These are phyloP conservation scores for Lenwebbia sp. DNA, from an alignment of 345 rosid species.

Conservation along the genomic window DNA sequence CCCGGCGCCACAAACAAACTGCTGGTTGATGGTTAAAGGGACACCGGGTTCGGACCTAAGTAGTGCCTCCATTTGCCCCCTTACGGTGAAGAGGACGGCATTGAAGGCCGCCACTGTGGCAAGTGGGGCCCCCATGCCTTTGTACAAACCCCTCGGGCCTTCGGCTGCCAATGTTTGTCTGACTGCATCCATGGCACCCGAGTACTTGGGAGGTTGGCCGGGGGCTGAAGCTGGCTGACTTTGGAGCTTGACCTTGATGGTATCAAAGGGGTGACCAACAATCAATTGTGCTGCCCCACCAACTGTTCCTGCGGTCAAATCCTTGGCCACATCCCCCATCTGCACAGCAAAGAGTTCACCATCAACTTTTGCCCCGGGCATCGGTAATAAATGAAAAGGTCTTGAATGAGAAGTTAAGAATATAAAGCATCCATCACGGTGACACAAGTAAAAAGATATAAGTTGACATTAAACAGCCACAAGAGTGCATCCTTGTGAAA, in stretches of 20 bases:
- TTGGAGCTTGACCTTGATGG: conserved; percentile 98
- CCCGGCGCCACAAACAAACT: conserved; percentile 72
- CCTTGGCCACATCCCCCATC: conserved; percentile 93
- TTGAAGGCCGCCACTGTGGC: conserved; percentile 98
- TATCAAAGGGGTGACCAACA: conserved; percentile 93
- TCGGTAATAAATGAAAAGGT: background rate
- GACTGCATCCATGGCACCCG: conserved; percentile 86
- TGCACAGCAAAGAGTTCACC: conserved; percentile 9
- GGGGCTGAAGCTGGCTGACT: conserved; percentile 84
- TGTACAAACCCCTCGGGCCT: conserved; percentile 89
- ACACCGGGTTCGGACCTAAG: conserved; percentile 80
- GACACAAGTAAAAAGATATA: background rate
- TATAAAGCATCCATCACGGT: background rate
- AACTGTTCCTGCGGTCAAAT: conserved; percentile 76
- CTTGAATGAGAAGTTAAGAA: background rate
- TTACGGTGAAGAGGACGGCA: conserved; percentile 82
- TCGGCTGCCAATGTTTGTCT: conserved; percentile 78
- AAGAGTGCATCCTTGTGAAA: background rate
- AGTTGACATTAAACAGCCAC: background rate
- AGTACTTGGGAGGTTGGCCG: conserved; percentile 66
- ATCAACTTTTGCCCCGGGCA: background rate
- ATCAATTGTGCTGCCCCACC: conserved; percentile 95
- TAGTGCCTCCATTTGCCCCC: conserved; percentile 89
- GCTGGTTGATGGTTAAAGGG: conserved; percentile 72
- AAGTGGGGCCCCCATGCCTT: conserved; percentile 99